These are phyloP conservation scores for Hypocreales sp. DNA, from an alignment of 2,329 filamentous ascomycete genomes.

Conservation along the genomic window DNA sequence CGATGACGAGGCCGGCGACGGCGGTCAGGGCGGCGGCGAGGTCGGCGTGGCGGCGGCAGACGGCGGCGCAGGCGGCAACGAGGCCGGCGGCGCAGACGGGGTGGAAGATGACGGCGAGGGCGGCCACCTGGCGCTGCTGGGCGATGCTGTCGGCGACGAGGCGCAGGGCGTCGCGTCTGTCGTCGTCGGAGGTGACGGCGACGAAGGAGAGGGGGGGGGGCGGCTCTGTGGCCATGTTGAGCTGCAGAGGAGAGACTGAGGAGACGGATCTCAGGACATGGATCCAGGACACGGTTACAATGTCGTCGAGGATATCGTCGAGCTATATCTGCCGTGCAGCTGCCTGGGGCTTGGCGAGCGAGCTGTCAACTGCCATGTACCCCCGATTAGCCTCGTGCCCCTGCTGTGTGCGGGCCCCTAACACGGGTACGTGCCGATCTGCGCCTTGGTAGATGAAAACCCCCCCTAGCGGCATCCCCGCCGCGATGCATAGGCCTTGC, in stretches of 20 bases:
- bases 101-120: constrained; percentile 47
- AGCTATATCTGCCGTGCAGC: too few species aligned
- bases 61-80: constrained; percentile 18
- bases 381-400: too few species aligned
- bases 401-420: too few species aligned
- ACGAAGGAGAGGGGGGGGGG: constrained; percentile 48
- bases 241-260: not conserved
- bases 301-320: too few species aligned
- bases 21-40: constrained; percentile 37
- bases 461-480: too few species aligned
- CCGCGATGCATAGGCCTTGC: too few species aligned
- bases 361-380: too few species aligned
- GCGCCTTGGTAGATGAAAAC: too few species aligned
- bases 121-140: constrained; percentile 60
- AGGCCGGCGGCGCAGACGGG: constrained; percentile 33
- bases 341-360: too few species aligned
- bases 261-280: too few species aligned
- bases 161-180: constrained; percentile 51
- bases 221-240: constrained; percentile 6
- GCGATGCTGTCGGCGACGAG: constrained; percentile 70
- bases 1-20: constrained; percentile 43
- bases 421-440: too few species aligned
- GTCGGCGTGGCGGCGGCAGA: constrained; percentile 29
- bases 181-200: constrained; percentile 31
- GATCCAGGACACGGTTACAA: too few species aligned